Evolutionary conservation across 257 asterid genomes (phyloP).

Genomic region (Anisodus tanguticus): DNA sequence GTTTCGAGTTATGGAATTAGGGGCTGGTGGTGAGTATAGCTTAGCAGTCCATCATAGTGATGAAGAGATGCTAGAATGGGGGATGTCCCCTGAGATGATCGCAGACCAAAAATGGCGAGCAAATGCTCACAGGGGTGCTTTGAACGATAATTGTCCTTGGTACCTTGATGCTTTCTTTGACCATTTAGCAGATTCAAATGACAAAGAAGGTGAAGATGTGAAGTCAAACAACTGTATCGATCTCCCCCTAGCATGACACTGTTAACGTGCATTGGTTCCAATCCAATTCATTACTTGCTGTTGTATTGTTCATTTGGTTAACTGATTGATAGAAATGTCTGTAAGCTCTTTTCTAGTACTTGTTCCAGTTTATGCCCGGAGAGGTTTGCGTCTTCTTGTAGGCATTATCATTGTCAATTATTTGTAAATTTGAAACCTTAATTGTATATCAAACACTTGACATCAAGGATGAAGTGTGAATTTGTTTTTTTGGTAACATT

Average conservation of each 20-base stretch:
- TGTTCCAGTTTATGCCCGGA: neutral
- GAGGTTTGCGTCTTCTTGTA: neutral
- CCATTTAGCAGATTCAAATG: constrained; percentile 40
- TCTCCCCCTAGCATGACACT: neutral
- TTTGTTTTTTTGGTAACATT: neutral
- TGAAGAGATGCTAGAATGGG: constrained; percentile 52
- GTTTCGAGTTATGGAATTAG: constrained; percentile 52
- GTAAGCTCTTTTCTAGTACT: constrained; percentile 5
- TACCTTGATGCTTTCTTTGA: constrained; percentile 47
- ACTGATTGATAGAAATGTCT: constrained; percentile 4
- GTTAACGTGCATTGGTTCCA: neutral
- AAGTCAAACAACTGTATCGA: neutral
- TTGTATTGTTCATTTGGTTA: constrained; percentile 6
- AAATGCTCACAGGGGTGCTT: constrained; percentile 40
- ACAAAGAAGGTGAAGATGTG: constrained; percentile 35
- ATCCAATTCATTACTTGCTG: constrained; percentile 1
- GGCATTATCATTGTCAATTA: neutral
- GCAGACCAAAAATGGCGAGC: constrained; percentile 51
- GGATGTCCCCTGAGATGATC: constrained; percentile 51
- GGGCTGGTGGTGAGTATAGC: constrained; percentile 52
- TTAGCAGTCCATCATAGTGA: constrained; percentile 49
- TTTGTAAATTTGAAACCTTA: constrained; percentile 12
- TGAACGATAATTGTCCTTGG: constrained; percentile 46
- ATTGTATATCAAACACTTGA: neutral
- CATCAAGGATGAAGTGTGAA: neutral